Percentiles rank a stretch among this genome's conserved stretches.
phyloP scores from a whole-genome alignment of 768 basidiomycete genomes.

The Lepiota venenata region DNA sequence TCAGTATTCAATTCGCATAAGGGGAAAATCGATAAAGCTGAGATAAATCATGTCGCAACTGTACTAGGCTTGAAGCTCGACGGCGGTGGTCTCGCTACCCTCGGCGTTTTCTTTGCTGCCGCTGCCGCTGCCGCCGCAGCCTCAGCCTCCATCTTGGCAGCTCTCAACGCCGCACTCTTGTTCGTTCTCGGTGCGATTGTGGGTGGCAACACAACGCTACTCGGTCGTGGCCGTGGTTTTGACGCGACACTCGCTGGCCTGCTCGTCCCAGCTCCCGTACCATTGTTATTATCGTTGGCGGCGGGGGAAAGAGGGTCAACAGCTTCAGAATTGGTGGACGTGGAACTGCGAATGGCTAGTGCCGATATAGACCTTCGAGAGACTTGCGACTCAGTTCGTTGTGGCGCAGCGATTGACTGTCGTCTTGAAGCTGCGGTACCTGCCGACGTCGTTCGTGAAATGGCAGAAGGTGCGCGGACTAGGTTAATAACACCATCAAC shows the following conservation, averaged over 20 bases:
- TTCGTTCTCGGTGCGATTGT: conserved; percentile 69
- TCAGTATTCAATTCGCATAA: too few species aligned
- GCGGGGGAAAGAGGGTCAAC: background rate
- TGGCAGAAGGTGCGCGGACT: conserved; percentile 49
- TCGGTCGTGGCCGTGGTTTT: conserved; percentile 48
- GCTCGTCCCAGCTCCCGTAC: background rate
- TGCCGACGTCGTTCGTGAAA: conserved; percentile 43
- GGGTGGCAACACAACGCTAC: conserved; percentile 53
- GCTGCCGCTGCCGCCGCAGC: conserved; percentile 40
- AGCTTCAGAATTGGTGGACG: conserved; percentile 7
- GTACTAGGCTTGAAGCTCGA: conserved; percentile 37
- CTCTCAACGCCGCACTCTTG: conserved; percentile 67
- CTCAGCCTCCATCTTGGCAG: conserved; percentile 62
- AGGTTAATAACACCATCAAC: background rate
- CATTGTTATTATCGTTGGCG: background rate
- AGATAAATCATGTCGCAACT: conserved; percentile 17
- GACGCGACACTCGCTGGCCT: conserved; percentile 16
- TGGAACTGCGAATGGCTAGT: conserved; percentile 5
- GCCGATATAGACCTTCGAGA: conserved; percentile 13
- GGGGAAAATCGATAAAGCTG: background rate
- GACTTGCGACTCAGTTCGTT: conserved; percentile 27
- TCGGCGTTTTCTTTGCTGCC: conserved; percentile 28
- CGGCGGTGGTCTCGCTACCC: conserved; percentile 27
- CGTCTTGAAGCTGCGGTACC: conserved; percentile 23
- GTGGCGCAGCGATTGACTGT: conserved; percentile 16